These are phyloP conservation scores for Fusarium keratoplasticum DNA, from an alignment of 2,329 filamentous ascomycete species.

Conservation along the genomic window DNA sequence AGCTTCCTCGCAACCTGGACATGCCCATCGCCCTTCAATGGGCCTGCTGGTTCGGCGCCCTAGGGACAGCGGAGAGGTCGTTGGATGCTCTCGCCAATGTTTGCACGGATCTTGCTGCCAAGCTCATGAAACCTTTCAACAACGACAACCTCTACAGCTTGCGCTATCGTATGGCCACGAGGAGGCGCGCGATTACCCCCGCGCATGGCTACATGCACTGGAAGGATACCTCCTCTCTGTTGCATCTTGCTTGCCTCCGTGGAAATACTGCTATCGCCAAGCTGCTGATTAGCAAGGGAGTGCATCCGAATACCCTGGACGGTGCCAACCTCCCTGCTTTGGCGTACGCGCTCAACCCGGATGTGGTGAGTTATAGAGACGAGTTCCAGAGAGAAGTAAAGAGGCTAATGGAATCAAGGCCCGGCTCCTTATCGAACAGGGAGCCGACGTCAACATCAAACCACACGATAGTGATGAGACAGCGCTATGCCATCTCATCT, in stretches of 20 bases:
- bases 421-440: constrained; percentile 13
- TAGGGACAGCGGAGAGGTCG: constrained; percentile 20
- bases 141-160: constrained; percentile 15
- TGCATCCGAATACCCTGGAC: constrained; percentile 11
- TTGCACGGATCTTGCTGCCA: constrained; percentile 2
- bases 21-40: constrained; percentile 28
- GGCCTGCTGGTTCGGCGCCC: constrained; percentile 33
- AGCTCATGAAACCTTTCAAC: constrained; percentile 13
- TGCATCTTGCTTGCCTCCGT: constrained; percentile 33
- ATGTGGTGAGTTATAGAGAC: constrained; percentile 22
- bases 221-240: constrained; percentile 14
- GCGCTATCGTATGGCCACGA: constrained; percentile 8
- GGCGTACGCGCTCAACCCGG: constrained; percentile 25
- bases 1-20: not conserved
- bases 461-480: constrained; percentile 9
- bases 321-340: constrained; percentile 11
- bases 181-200: not conserved
- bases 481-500: constrained; percentile 25
- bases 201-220: constrained; percentile 23
- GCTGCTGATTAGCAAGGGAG: constrained; percentile 15
- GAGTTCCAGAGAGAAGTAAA: not conserved
- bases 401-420: constrained; percentile 17
- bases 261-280: constrained; percentile 30
- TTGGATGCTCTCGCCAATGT: constrained; percentile 5
- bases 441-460: constrained; percentile 19